Conservation (phyloP, 2,329 filamentous ascomycete genomes). For the Nemania sp. region DNA sequence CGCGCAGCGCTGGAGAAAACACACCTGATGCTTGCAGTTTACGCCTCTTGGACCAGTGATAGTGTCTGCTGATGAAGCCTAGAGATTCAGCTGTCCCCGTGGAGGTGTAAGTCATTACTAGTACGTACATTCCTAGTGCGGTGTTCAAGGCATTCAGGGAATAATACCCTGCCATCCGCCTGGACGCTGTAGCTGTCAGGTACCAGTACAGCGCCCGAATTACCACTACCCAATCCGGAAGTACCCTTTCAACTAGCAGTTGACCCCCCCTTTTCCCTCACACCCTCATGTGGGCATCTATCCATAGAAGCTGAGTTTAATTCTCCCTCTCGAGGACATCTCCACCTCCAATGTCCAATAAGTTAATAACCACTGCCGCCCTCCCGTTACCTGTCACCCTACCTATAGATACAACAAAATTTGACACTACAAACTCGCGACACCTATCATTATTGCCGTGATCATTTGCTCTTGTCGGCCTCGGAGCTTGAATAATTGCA, state of each 20-base stretch:
- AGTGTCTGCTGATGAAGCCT: no score
- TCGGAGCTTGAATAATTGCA: not conserved
- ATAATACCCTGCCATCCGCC: not conserved
- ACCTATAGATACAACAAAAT: conserved; percentile 14
- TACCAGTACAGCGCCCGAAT: conserved; percentile 5
- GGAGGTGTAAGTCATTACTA: not conserved
- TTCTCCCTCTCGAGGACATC: conserved; percentile 20
- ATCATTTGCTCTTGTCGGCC: not conserved
- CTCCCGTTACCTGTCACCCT: conserved; percentile 22
- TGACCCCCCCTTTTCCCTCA: conserved; percentile 31
- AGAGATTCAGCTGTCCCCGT: no score
- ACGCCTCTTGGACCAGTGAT: no score
- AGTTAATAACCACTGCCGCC: conserved; percentile 25
- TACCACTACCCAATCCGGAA: conserved; percentile 21
- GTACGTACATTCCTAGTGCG: not conserved
- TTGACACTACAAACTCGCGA: conserved; percentile 14
- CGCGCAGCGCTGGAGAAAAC: no score
- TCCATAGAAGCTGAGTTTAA: not conserved
- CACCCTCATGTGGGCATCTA: no score
- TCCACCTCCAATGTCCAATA: conserved; percentile 26
- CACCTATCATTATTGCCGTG: conserved; percentile 1
- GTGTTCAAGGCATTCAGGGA: conserved; percentile 2
- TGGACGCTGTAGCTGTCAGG: not conserved
- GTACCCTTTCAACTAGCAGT: conserved; percentile 29
- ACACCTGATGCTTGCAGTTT: no score